A percentile compares a stretch with the other conserved stretches of the same genome.
phyloP scores from a whole-genome alignment of 768 basidiomycete genomes.

The Crucibulum laeve region DNA sequence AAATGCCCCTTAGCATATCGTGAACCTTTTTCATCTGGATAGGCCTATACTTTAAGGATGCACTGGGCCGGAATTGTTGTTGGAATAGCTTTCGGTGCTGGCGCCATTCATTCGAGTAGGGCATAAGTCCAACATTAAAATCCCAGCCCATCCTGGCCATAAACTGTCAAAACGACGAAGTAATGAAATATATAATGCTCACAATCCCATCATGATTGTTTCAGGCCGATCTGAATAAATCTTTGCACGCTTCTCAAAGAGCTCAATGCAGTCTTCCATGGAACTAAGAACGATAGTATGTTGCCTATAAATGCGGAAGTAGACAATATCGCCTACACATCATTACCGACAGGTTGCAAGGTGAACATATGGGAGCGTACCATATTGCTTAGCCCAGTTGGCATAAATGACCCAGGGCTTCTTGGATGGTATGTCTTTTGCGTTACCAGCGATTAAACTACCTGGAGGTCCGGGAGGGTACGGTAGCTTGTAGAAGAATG shows the following conservation, averaged over 20 bases:
- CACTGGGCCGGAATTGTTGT: conserved; percentile 1
- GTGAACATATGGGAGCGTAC: neutral
- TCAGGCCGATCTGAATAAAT: conserved; percentile 22
- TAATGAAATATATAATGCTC: neutral
- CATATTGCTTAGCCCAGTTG: conserved; percentile 28
- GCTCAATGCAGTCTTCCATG: conserved; percentile 13
- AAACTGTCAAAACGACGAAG: neutral
- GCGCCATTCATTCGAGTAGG: conserved; percentile 1
- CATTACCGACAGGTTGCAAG: too few species aligned
- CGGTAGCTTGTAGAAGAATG: too few species aligned
- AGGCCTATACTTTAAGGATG: neutral
- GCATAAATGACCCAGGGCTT: conserved; percentile 26
- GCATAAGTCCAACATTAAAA: conserved; percentile 11
- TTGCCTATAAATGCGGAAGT: conserved; percentile 14
- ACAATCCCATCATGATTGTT: conserved; percentile 15
- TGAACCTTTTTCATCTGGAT: neutral
- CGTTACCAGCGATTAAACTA: conserved; percentile 31
- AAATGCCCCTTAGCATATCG: neutral
- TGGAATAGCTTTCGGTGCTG: conserved; percentile 4
- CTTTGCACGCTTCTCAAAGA: conserved; percentile 20
- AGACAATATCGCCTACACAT: conserved; percentile 19
- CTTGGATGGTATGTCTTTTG: conserved; percentile 27
- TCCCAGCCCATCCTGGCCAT: conserved; percentile 2
- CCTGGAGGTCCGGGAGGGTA: conserved; percentile 31
- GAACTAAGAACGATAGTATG: conserved; percentile 20